phyloP scores from a whole-genome alignment of 2,329 filamentous ascomycete species.

The Xylaria sp. region DNA sequence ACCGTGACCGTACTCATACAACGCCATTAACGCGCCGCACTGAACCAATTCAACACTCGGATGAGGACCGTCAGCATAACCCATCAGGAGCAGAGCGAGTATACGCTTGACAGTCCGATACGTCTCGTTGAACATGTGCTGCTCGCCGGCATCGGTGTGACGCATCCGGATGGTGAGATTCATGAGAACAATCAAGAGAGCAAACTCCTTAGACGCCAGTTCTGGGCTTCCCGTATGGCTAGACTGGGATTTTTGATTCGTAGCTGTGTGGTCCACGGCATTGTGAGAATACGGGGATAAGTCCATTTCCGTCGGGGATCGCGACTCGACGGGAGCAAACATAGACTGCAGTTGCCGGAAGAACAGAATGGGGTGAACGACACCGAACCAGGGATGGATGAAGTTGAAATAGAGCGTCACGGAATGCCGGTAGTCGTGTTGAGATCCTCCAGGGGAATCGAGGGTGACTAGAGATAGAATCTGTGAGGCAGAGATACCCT shows the following conservation, averaged over 20 bases:
- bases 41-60: constrained; percentile 39
- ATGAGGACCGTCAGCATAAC: constrained; percentile 28
- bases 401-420: constrained; percentile 37
- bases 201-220: constrained; percentile 29
- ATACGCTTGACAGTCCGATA: constrained; percentile 38
- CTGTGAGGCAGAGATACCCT: constrained; percentile 34
- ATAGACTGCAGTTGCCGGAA: constrained; percentile 29
- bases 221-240: constrained; percentile 14
- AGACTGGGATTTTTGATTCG: constrained; percentile 13
- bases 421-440: constrained; percentile 36
- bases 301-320: constrained; percentile 19
- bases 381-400: constrained; percentile 39
- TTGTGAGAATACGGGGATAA: constrained; percentile 20
- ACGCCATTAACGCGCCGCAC: constrained; percentile 37
- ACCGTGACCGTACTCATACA: constrained; percentile 43
- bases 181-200: constrained; percentile 40
- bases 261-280: constrained; percentile 11
- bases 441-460: constrained; percentile 26
- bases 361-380: constrained; percentile 38
- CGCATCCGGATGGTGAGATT: constrained; percentile 38
- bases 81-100: constrained; percentile 33
- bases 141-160: constrained; percentile 33
- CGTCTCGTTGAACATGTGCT: constrained; percentile 37
- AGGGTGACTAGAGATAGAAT: constrained; percentile 37
- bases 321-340: constrained; percentile 17